Evolutionary conservation across 1,284 basidiomycete genomes (phyloP).

Genomic region (Afroboletus lepidellus): DNA sequence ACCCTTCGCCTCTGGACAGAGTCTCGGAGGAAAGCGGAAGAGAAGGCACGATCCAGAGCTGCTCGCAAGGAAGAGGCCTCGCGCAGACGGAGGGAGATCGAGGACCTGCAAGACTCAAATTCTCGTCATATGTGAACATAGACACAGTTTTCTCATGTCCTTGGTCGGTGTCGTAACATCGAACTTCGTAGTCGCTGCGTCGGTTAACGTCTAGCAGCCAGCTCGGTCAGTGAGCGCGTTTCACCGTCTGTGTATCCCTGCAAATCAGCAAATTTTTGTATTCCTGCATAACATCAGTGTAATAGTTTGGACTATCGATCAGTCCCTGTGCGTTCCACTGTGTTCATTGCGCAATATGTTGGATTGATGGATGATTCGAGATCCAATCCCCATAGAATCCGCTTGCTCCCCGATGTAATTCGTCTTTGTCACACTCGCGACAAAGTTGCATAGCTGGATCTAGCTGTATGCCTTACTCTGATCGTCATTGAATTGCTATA

Average conservation of each 20-base stretch:
- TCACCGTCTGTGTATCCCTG: constrained; percentile 13
- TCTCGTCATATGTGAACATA: constrained; percentile 18
- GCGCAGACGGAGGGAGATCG: constrained; percentile 23
- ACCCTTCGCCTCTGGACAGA: constrained; percentile 68
- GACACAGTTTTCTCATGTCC: neutral
- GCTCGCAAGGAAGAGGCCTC: constrained; percentile 27
- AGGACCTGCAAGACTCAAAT: constrained; percentile 10
- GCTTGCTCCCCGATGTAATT: neutral
- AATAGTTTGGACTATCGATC: constrained; percentile 3
- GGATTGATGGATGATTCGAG: neutral
- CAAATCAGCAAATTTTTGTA: constrained; percentile 19
- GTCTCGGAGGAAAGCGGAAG: constrained; percentile 58
- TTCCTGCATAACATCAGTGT: too few relatives aligned
- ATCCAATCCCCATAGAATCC: constrained; percentile 9
- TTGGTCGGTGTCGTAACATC: constrained; percentile 18
- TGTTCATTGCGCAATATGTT: neutral
- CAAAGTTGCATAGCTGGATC: constrained; percentile 8
- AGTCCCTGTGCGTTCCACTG: constrained; percentile 19
- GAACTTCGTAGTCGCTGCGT: constrained; percentile 2
- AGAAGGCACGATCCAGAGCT: constrained; percentile 40
- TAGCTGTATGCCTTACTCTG: constrained; percentile 16
- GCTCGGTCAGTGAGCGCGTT: constrained; percentile 14
- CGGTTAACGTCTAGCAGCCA: constrained; percentile 17
- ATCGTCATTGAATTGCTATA: constrained; percentile 11
- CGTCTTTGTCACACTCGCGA: neutral